Base-by-base conservation (phyloP, 2,329 filamentous ascomycete species). In the Fusarium staphyleae region DNA sequence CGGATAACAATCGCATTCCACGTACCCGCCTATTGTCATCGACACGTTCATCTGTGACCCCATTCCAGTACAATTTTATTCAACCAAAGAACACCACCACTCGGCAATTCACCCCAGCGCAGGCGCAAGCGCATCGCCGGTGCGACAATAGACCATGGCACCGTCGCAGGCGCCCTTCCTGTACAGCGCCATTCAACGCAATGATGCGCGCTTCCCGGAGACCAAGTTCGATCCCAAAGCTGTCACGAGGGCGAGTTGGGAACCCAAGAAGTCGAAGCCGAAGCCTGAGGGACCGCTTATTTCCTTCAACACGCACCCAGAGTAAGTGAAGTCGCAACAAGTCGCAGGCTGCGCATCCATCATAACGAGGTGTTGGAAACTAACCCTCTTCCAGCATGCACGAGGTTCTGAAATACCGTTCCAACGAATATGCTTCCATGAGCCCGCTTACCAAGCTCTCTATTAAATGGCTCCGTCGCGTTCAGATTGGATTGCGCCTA, bases 281-380 rank as follows among this genome's bases (percentile, higher is more conserved):
- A 88, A 89, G 79, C 82, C 81, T 36, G 80, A 89, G 46, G 92
- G 91, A 0, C 92, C 91, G 11, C 76, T 96, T 60, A 76, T 97
- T 58, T 83, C 88, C 54, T 89, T 96, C 79, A 95, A 96, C 72
- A 82, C 84, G 52, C 93, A 96, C 73, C 92, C 93, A 2, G 92
- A 97, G 88, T 91, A 81, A 69, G 86, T 77, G 14, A 18, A 18
- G 15, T 18, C 22, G 7, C 34, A 8, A 39, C 26, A 22, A 40
- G 33, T 39, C 15, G 18, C 36, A 26, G 30, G 14, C 37, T 47
- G 59, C 39, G 67, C 46, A 24, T 34, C 37, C 14, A 24, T 11
- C 14, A 7, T 19, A 7, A 7, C 10, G 18, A 15, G 14, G 1
- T 5, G 28, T 12, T 34, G 14, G 39, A 24, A 29, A 22, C 41